Evolutionary conservation across 2,329 filamentous ascomycete species (phyloP).

Genomic region (Alternaria ethzedia): DNA sequence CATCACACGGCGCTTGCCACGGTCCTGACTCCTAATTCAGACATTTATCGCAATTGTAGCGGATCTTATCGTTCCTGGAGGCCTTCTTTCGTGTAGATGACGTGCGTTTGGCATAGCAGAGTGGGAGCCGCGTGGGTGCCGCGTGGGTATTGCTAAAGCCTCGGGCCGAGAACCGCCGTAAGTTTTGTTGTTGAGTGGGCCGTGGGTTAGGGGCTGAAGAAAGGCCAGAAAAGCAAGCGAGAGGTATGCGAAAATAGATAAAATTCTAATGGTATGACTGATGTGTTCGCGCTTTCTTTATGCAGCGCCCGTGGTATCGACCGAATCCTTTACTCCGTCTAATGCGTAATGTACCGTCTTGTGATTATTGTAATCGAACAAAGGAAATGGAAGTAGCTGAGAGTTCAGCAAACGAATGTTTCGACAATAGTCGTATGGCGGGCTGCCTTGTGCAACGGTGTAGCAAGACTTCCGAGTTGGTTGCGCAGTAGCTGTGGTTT

Average conservation of each 20-base stretch:
- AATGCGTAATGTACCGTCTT: slow-evolving; percentile 8
- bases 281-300: not conserved
- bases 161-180: slow-evolving; percentile 4
- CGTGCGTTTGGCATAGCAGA: slow-evolving; percentile 3
- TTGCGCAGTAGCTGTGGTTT: not conserved
- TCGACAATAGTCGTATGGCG: not conserved
- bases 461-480: not conserved
- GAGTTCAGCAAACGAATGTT: slow-evolving; percentile 1
- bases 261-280: slow-evolving; percentile 3
- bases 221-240: not conserved
- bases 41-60: not conserved
- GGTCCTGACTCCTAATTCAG: slow-evolving; percentile 1
- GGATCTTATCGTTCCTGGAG: slow-evolving; percentile 1
- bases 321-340: slow-evolving; percentile 14
- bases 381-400: slow-evolving; percentile 11
- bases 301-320: slow-evolving; percentile 8
- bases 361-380: slow-evolving; percentile 3
- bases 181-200: not conserved
- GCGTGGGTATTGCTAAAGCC: not conserved
- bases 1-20: slow-evolving; percentile 15
- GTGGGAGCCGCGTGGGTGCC: slow-evolving; percentile 6
- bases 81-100: slow-evolving; percentile 14
- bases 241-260: not conserved
- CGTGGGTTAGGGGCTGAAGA: not conserved
- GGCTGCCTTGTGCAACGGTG: not conserved